Percentiles rank a stretch among this genome's conserved stretches.
Conservation (phyloP, 192 early-diverging fungal species). For the Lunasporangiospora selenospora region DNA sequence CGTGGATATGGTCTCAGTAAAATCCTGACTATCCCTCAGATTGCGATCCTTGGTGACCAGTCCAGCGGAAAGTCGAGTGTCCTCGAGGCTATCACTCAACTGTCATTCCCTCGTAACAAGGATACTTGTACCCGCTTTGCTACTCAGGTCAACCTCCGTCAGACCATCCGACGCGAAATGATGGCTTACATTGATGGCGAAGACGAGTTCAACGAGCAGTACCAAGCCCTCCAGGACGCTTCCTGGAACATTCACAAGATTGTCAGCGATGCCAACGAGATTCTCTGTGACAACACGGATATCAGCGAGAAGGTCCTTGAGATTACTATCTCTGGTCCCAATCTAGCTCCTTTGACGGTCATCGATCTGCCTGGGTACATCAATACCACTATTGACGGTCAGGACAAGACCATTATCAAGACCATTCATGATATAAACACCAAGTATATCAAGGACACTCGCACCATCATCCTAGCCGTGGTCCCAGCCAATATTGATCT, state of each 20-base stretch:
- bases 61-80: conserved; percentile 41
- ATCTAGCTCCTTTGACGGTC: conserved; percentile 30
- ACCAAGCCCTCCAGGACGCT: background rate
- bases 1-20: conserved; percentile 24
- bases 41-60: conserved; percentile 38
- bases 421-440: conserved; percentile 38
- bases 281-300: conserved; percentile 22
- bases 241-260: conserved; percentile 6
- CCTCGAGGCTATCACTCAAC: conserved; percentile 27
- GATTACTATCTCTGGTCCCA: conserved; percentile 38
- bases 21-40: conserved; percentile 29
- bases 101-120: conserved; percentile 22
- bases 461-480: conserved; percentile 44
- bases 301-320: conserved; percentile 46
- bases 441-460: conserved; percentile 40
- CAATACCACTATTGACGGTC: conserved; percentile 42
- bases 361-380: conserved; percentile 45
- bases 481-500: conserved; percentile 42
- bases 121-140: conserved; percentile 33
- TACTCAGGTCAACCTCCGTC: conserved; percentile 27
- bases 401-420: conserved; percentile 34
- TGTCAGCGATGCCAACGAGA: conserved; percentile 24
- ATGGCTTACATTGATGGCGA: conserved; percentile 28
- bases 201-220: conserved; percentile 17
- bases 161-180: background rate